Evolutionary conservation across 176 grass and related monocot genomes (phyloP).

Genomic region (Oryza meyeriana): DNA sequence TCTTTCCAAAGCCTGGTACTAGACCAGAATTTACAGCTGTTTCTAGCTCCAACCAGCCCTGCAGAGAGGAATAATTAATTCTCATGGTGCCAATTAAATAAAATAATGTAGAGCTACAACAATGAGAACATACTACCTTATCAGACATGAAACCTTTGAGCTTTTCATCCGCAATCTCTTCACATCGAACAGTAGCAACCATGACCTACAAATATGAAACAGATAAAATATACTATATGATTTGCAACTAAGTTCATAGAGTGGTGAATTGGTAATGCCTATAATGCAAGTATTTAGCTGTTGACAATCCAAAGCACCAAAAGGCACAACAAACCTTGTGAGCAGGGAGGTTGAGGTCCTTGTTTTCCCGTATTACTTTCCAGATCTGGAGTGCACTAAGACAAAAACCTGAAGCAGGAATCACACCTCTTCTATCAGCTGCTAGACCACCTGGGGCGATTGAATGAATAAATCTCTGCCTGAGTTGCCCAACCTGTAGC

Average conservation of each 20-base stretch:
- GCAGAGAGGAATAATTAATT: conserved; percentile 8
- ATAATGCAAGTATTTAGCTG: conserved; percentile 8
- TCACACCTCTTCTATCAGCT: conserved; percentile 82
- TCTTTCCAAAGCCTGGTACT: conserved; percentile 61
- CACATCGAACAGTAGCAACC: conserved; percentile 96
- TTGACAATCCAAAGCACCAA: conserved; percentile 1
- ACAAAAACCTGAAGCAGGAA: conserved; percentile 91
- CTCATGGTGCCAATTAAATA: conserved; percentile 4
- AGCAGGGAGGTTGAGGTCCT: conserved; percentile 93
- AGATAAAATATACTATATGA: conserved; percentile 15
- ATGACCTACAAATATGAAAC: conserved; percentile 60
- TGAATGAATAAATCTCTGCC: conserved; percentile 72
- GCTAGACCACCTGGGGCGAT: conserved; percentile 77
- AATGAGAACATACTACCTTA: conserved; percentile 56
- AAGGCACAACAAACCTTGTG: conserved; percentile 64
- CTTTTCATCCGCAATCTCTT: conserved; percentile 90
- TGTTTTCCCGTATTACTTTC: conserved; percentile 93
- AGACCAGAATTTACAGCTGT: conserved; percentile 55
- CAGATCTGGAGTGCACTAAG: conserved; percentile 81
- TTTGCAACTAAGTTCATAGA: not conserved
- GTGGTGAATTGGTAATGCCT: not conserved
- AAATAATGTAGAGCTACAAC: conserved; percentile 19
- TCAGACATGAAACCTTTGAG: conserved; percentile 60
- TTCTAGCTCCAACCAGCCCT: conserved; percentile 84
- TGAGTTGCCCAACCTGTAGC: conserved; percentile 64